Conservation (phyloP, 2,329 filamentous ascomycete genomes). For the Pseudogymnoascus sp. region DNA sequence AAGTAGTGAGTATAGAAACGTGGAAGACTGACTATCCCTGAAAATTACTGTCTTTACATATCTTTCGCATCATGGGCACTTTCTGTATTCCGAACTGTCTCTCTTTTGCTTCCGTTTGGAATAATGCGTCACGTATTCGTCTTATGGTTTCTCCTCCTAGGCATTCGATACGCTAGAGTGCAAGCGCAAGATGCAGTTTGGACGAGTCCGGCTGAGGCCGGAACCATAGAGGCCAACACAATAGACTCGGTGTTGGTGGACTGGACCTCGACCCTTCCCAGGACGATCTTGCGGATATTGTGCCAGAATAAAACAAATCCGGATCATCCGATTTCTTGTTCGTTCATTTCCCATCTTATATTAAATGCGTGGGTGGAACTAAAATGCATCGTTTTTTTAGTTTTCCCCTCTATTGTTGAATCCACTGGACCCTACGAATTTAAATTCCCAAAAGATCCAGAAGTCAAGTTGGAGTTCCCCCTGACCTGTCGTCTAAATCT, state of each 20-base stretch:
- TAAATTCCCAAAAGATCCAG: slow-evolving; percentile 10
- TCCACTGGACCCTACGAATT: slow-evolving; percentile 13
- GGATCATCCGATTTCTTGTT: neutral
- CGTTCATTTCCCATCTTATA: neutral
- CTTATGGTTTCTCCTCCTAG: neutral
- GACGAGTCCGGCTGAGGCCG: slow-evolving; percentile 13
- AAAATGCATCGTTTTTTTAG: slow-evolving; percentile 11
- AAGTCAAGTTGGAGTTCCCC: slow-evolving; percentile 10
- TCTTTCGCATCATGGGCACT: neutral
- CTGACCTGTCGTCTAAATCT: slow-evolving; percentile 13
- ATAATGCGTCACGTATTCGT: neutral
- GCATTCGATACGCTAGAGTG: neutral
- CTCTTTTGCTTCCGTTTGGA: neutral
- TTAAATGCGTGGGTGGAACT: neutral
- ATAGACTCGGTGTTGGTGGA: slow-evolving; percentile 15
- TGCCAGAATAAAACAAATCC: slow-evolving; percentile 12
- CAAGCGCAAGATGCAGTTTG: slow-evolving; percentile 12
- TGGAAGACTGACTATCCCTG: neutral
- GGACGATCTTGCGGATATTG: slow-evolving; percentile 15
- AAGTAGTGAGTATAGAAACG: neutral
- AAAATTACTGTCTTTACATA: neutral
- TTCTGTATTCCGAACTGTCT: neutral
- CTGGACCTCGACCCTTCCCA: slow-evolving; percentile 15
- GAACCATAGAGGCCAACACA: slow-evolving; percentile 10
- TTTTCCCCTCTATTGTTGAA: slow-evolving; percentile 12